Conservation (phyloP, 352 stramenopile genomes). For the Pythium coloratum region DNA sequence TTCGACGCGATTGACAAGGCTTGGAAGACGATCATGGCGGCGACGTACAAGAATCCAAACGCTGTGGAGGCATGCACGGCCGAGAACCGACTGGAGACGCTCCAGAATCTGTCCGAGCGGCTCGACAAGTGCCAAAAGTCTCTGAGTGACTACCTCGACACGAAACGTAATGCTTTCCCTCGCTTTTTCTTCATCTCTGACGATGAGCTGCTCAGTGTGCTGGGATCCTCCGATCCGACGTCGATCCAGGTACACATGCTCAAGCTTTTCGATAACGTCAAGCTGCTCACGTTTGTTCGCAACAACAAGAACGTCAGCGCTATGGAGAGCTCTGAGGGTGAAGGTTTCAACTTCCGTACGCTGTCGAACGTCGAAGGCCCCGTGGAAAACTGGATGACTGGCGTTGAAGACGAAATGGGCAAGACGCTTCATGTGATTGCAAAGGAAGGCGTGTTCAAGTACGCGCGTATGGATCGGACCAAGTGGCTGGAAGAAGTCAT, state of each 20-base stretch:
- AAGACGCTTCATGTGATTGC: constrained; percentile 85
- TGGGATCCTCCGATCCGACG: constrained; percentile 90
- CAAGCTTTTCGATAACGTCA: constrained; percentile 96
- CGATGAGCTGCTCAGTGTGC: constrained; percentile 90
- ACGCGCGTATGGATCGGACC: constrained; percentile 83
- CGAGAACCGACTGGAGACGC: constrained; percentile 87
- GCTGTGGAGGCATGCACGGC: constrained; percentile 88
- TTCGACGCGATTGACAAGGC: constrained; percentile 93
- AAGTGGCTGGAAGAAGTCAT: constrained; percentile 89
- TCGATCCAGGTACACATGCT: constrained; percentile 94
- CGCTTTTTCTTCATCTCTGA: constrained; percentile 96
- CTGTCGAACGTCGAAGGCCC: constrained; percentile 85
- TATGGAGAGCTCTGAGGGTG: constrained; percentile 92
- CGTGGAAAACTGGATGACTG: constrained; percentile 94
- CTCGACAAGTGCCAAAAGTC: constrained; percentile 92
- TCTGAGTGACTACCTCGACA: constrained; percentile 90
- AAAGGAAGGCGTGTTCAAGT: constrained; percentile 93
- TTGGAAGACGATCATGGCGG: constrained; percentile 92
- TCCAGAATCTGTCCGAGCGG: constrained; percentile 84
- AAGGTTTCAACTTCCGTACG: constrained; percentile 86
- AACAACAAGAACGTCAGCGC: constrained; percentile 88
- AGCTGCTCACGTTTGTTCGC: constrained; percentile 86
- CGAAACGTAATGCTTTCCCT: constrained; percentile 90
- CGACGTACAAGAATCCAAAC: constrained; percentile 92
- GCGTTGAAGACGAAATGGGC: constrained; percentile 91